These are phyloP conservation scores for Alternaria burnsii DNA, from an alignment of 2,329 filamentous ascomycete genomes.

Conservation along the genomic window DNA sequence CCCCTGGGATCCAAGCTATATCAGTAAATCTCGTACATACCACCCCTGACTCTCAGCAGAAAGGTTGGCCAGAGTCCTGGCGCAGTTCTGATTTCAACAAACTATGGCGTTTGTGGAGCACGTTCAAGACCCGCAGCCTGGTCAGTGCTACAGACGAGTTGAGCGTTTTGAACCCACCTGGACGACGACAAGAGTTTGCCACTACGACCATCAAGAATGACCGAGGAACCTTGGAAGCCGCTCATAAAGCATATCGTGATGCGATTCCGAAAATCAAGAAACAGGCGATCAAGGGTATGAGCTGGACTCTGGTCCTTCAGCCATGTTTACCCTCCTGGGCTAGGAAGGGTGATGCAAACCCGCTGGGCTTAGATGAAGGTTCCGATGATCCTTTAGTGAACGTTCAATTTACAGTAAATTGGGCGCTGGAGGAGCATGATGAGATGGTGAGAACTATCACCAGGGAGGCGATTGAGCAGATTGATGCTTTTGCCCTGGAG, in stretches of 20 bases:
- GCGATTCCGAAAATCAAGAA: conserved; percentile 35
- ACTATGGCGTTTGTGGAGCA: conserved; percentile 49
- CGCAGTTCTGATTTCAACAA: conserved; percentile 39
- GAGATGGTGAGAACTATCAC: conserved; percentile 36
- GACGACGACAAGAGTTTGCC: conserved; percentile 40
- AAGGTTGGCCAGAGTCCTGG: conserved; percentile 45
- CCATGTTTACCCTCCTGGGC: conserved; percentile 27
- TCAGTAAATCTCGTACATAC: conserved; percentile 57
- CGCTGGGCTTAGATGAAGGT: conserved; percentile 21
- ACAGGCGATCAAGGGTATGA: conserved; percentile 35
- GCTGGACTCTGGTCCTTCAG: conserved; percentile 45
- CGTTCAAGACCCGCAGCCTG: conserved; percentile 42
- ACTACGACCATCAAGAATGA: conserved; percentile 52
- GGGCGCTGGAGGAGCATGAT: conserved; percentile 40
- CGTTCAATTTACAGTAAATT: conserved; percentile 48
- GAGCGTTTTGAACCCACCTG: conserved; percentile 24
- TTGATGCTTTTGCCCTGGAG: conserved; percentile 40
- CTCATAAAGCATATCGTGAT: conserved; percentile 39
- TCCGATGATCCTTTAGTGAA: conserved; percentile 41
- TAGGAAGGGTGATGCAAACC: conserved; percentile 22
- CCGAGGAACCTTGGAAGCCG: conserved; percentile 36
- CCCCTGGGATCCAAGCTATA: conserved; percentile 61
- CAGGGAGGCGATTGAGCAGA: conserved; percentile 39
- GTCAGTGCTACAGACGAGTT: conserved; percentile 48
- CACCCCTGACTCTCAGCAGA: conserved; percentile 25